Base-by-base conservation (phyloP, 345 rosid genomes). In the Euphorbia lathyris region DNA sequence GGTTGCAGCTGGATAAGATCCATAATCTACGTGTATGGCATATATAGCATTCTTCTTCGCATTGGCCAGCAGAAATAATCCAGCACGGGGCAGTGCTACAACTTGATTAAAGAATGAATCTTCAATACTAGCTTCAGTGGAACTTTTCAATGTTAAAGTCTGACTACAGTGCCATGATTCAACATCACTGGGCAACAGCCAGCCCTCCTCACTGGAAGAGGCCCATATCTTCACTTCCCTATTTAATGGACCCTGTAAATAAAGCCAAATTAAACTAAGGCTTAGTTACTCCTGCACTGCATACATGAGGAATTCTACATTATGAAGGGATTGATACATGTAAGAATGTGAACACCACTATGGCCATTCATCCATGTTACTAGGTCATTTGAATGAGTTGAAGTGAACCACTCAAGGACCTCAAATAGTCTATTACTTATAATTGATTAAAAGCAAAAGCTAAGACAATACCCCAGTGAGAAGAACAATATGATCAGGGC, bases 11-110 rank as follows among this genome's bases (percentile, higher is more conserved):
- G 99, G 97, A 75, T 77, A 81, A 70, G 87, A 73, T 45, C 97
- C 99, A 81, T 87, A 90, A 40, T 84, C 97, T 38, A 92, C 63
- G 79, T 92, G 96, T 69, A 92, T 86, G 1, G 86, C 97, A 83
- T 95, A 95, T 47, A 95, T 85, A 73, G 96, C 90, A 77, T 90
- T 90, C 84, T 80, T 90, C 85, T 90, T 92, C 7, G 97, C 97
- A 80, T 95, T 95, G 80, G 98, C 99, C 67, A 95, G 76, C 70
- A 95, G 74, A 75, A 89, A 70, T 48, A 94, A 77, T 55, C 96
- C 93, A 51, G 88, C 85, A 66, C 65, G 86, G 78, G 97, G 79
- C 63, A 91, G 80, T 38, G 88, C 91, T 40, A 86, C 86, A 66
- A 87, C 89, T 83, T 91, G 96, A 79, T 93, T 89, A 64, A 89